Base-by-base conservation (phyloP, 495 filamentous ascomycete genomes). In the Trichoderma gamsii region DNA sequence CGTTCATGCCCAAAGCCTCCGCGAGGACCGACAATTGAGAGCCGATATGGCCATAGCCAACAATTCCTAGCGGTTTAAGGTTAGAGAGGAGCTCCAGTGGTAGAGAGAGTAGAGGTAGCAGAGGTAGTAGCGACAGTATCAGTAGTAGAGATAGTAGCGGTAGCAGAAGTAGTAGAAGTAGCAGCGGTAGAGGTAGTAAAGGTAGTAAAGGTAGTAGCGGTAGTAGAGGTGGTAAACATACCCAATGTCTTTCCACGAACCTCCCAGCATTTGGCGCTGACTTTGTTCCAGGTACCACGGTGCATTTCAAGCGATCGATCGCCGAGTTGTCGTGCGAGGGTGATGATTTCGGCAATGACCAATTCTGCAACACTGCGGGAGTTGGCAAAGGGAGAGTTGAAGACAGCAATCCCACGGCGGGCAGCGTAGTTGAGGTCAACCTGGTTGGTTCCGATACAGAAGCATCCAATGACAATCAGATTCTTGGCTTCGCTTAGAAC, bases 381-480 rank as follows among this genome's bases (percentile, higher is more conserved):
- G 79, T 99, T 98, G 79, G 91, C 93, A 77, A 98, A 98, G 0
- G 96, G 96, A 67, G 94, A 97, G 80, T 99, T 99, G 88, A 99
- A 99, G 65, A 99, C 96, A 15, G 92, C 92, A 79, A 97, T 94
- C 65, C 96, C 96, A 75, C 95, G 89, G 65, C 88, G 83, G 12
- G 96, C 93, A 18, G 96, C 95, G 81, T 90, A 96, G 68, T 93
- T 85, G 49, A 97, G 86, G 75, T 99, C 92, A 65, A 99, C 96
- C 76, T 98, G 96, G 82, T 98, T 97, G 66, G 96, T 99, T 64
- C 96, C 96, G 69, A 98, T 99, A 77, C 96, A 99, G 85, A 99
- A 99, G 79, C 96, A 98, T 56, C 96, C 96, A 69, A 98, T 88
- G 61, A 97, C 95, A 68, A 97, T 89, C 41, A 99, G 86, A 74